Base-by-base conservation (phyloP, 768 basidiomycete genomes). In the Mycena floridula region DNA sequence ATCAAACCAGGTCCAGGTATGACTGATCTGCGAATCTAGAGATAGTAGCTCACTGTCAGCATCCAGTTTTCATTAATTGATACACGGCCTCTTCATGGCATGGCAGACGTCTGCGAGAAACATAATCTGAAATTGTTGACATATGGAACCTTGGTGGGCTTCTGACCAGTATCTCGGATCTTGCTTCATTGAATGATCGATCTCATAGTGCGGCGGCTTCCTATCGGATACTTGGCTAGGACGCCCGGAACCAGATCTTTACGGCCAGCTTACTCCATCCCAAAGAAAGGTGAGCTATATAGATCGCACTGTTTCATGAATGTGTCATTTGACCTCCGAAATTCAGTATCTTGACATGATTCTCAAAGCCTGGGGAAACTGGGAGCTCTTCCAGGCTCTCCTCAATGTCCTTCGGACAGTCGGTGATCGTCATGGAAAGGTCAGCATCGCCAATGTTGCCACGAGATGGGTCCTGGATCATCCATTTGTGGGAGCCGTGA, bases 381-480 rank as follows among this genome's bases (percentile, higher is more conserved):
- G 88, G 88, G 52, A 66, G 7, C 73, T 89, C 22, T 89, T 91
- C 61, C 89, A 89, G 55, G 54, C 63, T 0, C 72, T 91, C 0
- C 64, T 91, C 32, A 44, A 56, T 18, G 72, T 75, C 30, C 69
- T 91, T 25, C 74, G 79, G 18, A 54, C 51, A n/a, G 74, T 90
- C 44, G 88, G 79, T 3, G 75, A 84, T 66, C 76, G 74, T 20
- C 81, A 88, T 59, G 73, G 70, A 18, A 74, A 76, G 9, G 64
- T 70, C 37, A 85, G 80, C 61, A 80, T 91, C 27, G 77, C 89
- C 43, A 89, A 89, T 56, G 66, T 91, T 28, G 86, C 88, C 25
- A 83, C 79, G 2, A 79, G 88, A 13, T 90, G 88, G 88, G 83
- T 89, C 0, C 69, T 91, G 18, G 85, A 91, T 64, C 85, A 89